Percentiles rank a stretch among this genome's conserved stretches.
phyloP scores from a whole-genome alignment of 2,329 filamentous ascomycete species.

The Cephalotrichum gorgonifer region DNA sequence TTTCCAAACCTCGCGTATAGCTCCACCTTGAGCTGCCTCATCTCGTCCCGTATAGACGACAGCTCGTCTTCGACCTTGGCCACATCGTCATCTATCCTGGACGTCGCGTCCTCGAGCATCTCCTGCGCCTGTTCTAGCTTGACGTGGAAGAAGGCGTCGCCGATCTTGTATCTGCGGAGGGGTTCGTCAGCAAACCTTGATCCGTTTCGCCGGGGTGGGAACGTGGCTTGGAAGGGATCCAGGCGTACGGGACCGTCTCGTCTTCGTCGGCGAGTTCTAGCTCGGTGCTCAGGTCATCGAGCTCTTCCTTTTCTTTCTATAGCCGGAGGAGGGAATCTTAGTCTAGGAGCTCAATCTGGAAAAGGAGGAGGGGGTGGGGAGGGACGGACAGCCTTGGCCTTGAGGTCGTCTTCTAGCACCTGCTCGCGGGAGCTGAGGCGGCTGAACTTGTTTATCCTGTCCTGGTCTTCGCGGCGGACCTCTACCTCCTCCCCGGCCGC shows the following conservation, averaged over 20 bases:
- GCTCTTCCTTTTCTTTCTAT: slow-evolving; percentile 96
- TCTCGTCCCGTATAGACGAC: slow-evolving; percentile 66
- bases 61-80: slow-evolving; percentile 67
- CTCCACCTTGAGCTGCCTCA: slow-evolving; percentile 81
- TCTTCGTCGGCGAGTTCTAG: slow-evolving; percentile 94
- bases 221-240: background rate
- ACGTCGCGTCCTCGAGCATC: slow-evolving; percentile 62
- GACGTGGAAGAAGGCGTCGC: slow-evolving; percentile 87
- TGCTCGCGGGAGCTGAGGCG: slow-evolving; percentile 82
- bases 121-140: slow-evolving; percentile 78
- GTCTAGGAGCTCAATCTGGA: background rate
- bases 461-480: slow-evolving; percentile 92
- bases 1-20: slow-evolving; percentile 91
- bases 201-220: background rate
- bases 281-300: slow-evolving; percentile 85
- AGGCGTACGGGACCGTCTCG: slow-evolving; percentile 73
- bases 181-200: slow-evolving; percentile 8
- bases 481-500: slow-evolving; percentile 72
- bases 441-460: slow-evolving; percentile 98
- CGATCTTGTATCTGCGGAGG: slow-evolving; percentile 74
- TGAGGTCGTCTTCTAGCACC: slow-evolving; percentile 68
- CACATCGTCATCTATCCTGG: slow-evolving; percentile 69
- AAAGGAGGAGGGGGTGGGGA: too few relatives aligned
- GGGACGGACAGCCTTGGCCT: slow-evolving; percentile 63
- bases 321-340: slow-evolving; percentile 2